phyloP scores from a whole-genome alignment of 2,329 filamentous ascomycete species.

The Zymoseptoria crescenta region DNA sequence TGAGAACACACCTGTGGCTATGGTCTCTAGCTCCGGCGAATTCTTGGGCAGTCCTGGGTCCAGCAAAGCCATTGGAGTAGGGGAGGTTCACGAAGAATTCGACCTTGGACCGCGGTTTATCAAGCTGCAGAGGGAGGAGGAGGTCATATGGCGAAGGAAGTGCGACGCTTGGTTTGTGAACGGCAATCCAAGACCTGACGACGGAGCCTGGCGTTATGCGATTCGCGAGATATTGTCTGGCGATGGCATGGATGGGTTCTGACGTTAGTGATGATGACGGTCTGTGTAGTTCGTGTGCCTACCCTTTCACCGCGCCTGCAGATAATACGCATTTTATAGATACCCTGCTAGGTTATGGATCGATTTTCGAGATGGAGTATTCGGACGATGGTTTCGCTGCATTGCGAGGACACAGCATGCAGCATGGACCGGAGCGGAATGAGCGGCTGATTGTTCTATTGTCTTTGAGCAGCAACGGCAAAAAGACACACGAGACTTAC shows the following conservation, averaged over 20 bases:
- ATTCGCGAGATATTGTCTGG: constrained; percentile 20
- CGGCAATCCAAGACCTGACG: constrained; percentile 57
- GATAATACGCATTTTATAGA: constrained; percentile 8
- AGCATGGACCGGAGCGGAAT: not conserved
- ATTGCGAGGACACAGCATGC: not conserved
- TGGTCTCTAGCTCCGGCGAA: constrained; percentile 12
- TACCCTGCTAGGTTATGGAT: not conserved
- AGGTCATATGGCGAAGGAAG: constrained; percentile 81
- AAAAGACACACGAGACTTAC: not conserved
- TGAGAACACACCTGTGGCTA: constrained; percentile 26
- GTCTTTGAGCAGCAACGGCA: not conserved
- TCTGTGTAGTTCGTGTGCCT: constrained; percentile 7
- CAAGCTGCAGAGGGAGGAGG: constrained; percentile 78
- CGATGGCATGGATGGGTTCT: constrained; percentile 12
- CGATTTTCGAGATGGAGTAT: not conserved
- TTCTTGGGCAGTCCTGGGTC: constrained; percentile 25
- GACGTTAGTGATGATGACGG: not conserved
- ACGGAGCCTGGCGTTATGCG: constrained; percentile 54
- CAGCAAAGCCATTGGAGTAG: constrained; percentile 54
- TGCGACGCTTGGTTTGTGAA: constrained; percentile 75
- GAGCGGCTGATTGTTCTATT: not conserved
- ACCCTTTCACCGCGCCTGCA: constrained; percentile 11
- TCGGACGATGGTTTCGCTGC: not conserved
- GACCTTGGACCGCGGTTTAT: constrained; percentile 95
- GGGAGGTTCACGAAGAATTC: constrained; percentile 79